Evolutionary conservation across 2,329 filamentous ascomycete genomes (phyloP), one percentile per base, ranked within the genome.

Genomic region (Talaromyces amestolkiae): DNA sequence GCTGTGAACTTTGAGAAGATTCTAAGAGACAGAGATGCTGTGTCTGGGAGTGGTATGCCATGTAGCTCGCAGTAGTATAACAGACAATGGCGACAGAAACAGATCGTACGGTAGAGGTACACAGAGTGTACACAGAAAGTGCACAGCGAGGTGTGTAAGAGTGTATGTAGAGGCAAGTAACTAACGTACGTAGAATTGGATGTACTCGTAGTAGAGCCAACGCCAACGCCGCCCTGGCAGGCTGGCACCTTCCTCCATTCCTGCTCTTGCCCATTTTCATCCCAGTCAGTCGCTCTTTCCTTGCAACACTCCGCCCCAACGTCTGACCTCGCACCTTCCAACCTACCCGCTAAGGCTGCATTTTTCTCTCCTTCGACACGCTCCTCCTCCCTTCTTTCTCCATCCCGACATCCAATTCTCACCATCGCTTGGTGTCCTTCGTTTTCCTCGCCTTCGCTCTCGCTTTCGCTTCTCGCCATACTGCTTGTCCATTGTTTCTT

Each of bases 401-500:
- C 64, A 62, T 58, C 64, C 58, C 41, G 33, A 43, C 33, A 51
- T 53, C 31, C 24, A 51, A 54, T 54, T 22, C 51, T 37, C 13
- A 19, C 39, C 53, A 51, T 24, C 64, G 45, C 58, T 64, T 73
- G 74, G 62, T 63, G 47, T 43, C 61, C 54, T 45, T 63, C 67
- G 60, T 64, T 62, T 51, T 41, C 58, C 62, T 68, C 59, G 47
- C 65, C 58, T 58, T 66, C n/a, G 35, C 27, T 31, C 27, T 31
- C 27, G 53, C 49, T 64, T 61, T 31, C 27, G 53, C 49, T 63
- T 61, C 67, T 54, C 67, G 66, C 68, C 68, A 64, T 60, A 65
- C 65, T 68, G 64, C 60, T 63, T 61, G 68, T 67, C 68, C 68
- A 68, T 71, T 70, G 69, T 41, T 45, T 67, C 68, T 68, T 56